Conservation (phyloP, 2,329 filamentous ascomycete genomes). For the Eutypella sp. region DNA sequence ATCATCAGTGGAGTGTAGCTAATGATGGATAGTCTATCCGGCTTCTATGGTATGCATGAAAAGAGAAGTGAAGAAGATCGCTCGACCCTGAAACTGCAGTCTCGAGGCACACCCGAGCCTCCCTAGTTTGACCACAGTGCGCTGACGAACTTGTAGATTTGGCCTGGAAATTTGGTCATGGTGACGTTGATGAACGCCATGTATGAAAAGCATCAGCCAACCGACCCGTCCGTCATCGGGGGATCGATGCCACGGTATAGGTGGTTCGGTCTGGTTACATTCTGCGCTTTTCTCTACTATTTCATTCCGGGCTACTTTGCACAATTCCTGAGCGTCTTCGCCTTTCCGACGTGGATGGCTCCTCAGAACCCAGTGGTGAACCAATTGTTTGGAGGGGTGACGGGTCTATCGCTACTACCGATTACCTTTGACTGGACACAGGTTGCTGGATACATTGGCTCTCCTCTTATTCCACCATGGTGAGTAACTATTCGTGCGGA, state of each 20-base stretch:
- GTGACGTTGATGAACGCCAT: slow-evolving; percentile 67
- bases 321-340: slow-evolving; percentile 65
- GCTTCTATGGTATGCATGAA: too few relatives aligned
- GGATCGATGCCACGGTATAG: slow-evolving; percentile 62
- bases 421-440: slow-evolving; percentile 77
- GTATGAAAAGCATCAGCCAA: slow-evolving; percentile 54
- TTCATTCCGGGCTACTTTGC: slow-evolving; percentile 66
- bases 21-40: slow-evolving; percentile 46
- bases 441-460: slow-evolving; percentile 62
- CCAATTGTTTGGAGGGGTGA: slow-evolving; percentile 66
- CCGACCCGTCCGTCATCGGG: slow-evolving; percentile 50
- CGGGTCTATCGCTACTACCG: slow-evolving; percentile 62
- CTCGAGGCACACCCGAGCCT: too few relatives aligned
- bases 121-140: too few relatives aligned
- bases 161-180: slow-evolving; percentile 63
- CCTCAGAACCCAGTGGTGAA: slow-evolving; percentile 65
- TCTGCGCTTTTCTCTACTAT: slow-evolving; percentile 58
- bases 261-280: slow-evolving; percentile 57
- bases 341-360: slow-evolving; percentile 67
- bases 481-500: slow-evolving; percentile 38
- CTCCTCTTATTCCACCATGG: slow-evolving; percentile 66
- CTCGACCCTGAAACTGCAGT: too few relatives aligned
- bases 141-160: too few relatives aligned
- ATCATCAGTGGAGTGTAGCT: slow-evolving; percentile 1
- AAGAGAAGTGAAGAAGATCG: too few relatives aligned